Evolutionary conservation across 2,329 filamentous ascomycete species (phyloP), one percentile per base, ranked within the genome.

Genomic region (Diplodia mutila): DNA sequence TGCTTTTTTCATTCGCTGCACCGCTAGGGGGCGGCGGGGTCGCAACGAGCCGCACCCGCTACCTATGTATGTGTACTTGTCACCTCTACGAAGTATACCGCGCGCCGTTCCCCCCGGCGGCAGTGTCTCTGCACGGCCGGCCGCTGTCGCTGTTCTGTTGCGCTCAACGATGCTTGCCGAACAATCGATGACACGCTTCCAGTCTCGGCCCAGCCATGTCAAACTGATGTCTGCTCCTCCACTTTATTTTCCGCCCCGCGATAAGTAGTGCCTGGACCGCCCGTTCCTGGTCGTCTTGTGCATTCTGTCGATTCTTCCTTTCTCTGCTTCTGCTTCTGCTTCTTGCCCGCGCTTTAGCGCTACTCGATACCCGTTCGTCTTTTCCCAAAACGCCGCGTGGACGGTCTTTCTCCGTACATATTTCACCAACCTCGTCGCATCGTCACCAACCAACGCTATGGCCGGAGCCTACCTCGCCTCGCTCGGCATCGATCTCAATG

Each of bases 401-500:
- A 32, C 63, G 27, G 63, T 11, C 37, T 32, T 66, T 42, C n/a
- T 39, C 39, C 52, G 49, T 65, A 54, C n/a, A 57, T 57, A 48
- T 32, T 46, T 32, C 63, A 53, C n/a, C 61, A 14, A 14, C 29
- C 25, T 46, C 29, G n/a, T 23, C 61, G 32, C 55, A 18, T 34
- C 51, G 16, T 25, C 54, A 37, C 37, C 32, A 27, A 27, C 34
- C 34, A 27, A 34, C 61, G 29, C 65, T 64, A 68, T 69, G 66
- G 68, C 68, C 39, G 64, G 53, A 32, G 51, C 63, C 25, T 65
- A 67, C 27, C 59, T 67, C 39, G 65, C 67, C 46, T 49, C 64
- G 34, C 34, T 64, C 52, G 74, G 76, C 64, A 75, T 77, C 54
- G 73, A 79, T 67, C 70, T 79, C 23, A 71, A 77, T 67, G 71